phyloP scores from a whole-genome alignment of 2,329 filamentous ascomycete species.

The Dichotomopilus funicola region DNA sequence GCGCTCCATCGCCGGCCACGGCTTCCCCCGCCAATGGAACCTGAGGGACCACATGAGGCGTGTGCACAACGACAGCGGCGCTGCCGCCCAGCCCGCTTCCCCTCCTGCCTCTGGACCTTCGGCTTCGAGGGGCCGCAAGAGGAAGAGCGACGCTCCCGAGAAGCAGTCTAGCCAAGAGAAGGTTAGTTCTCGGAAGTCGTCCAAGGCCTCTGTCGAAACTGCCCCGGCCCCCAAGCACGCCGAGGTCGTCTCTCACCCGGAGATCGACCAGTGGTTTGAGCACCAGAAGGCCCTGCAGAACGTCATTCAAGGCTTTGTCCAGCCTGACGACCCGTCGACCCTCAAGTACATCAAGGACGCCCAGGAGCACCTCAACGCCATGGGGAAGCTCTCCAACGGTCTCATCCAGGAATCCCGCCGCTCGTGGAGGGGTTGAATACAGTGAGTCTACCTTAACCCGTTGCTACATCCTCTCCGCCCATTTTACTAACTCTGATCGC shows the following conservation, averaged over 20 bases:
- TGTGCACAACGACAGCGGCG: conserved; percentile 61
- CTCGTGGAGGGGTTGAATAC: conserved; percentile 35
- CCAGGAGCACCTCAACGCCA: conserved; percentile 43
- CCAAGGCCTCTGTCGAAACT: conserved; percentile 30
- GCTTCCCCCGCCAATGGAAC: conserved; percentile 94
- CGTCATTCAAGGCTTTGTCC: conserved; percentile 45
- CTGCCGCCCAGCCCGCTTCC: conserved; percentile 26
- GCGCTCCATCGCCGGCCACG: conserved; percentile 71
- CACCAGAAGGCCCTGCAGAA: conserved; percentile 58
- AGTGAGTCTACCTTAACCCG: conserved; percentile 16
- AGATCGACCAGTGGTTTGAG: conserved; percentile 49
- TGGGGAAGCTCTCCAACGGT: conserved; percentile 45
- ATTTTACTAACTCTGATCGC: background rate
- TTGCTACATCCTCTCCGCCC: too few relatives aligned
- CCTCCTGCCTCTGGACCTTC: conserved; percentile 34
- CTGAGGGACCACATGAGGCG: conserved; percentile 95
- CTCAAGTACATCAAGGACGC: conserved; percentile 48
- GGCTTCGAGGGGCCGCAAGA: conserved; percentile 47
- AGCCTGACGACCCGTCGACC: conserved; percentile 47
- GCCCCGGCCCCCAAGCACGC: conserved; percentile 18
- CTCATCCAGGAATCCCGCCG: conserved; percentile 31
- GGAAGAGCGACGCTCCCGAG: conserved; percentile 48
- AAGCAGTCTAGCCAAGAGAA: conserved; percentile 24
- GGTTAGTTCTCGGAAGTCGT: conserved; percentile 43
- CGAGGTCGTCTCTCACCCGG: conserved; percentile 16